Evolutionary conservation across 208 protist species (phyloP).

Genomic region (Crithidia thermophila): DNA sequence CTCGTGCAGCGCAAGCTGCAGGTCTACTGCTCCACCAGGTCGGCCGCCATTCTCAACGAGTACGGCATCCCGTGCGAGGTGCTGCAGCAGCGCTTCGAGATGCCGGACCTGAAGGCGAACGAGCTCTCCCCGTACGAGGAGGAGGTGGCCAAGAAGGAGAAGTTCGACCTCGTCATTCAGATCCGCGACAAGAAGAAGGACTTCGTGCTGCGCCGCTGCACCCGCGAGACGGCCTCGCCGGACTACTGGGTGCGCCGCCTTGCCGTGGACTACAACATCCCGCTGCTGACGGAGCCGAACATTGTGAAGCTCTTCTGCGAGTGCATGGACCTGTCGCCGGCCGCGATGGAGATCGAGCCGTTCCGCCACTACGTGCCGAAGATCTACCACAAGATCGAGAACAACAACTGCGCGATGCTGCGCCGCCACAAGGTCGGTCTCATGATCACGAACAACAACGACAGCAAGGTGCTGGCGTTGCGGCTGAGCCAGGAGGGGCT

Average conservation of each 20-base stretch:
- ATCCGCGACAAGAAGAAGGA: conserved; percentile 85
- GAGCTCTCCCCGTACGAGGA: conserved; percentile 39
- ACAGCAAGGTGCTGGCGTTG: conserved; percentile 88
- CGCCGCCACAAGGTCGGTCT: conserved; percentile 88
- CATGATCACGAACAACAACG: conserved; percentile 90
- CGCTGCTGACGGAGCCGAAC: conserved; percentile 88
- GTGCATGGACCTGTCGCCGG: conserved; percentile 42
- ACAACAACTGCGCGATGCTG: conserved; percentile 90
- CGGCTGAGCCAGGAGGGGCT: conserved; percentile 79
- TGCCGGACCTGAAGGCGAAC: conserved; percentile 6
- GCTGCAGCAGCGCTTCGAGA: conserved; percentile 48
- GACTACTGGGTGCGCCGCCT: conserved; percentile 91
- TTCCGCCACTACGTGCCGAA: conserved; percentile 88
- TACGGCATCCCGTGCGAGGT: conserved; percentile 77
- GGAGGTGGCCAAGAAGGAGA: conserved; percentile 60
- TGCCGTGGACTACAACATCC: conserved; percentile 92
- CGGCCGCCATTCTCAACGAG: conserved; percentile 77
- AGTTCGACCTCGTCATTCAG: conserved; percentile 91
- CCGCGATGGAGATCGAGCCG: conserved; percentile 76
- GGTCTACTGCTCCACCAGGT: conserved; percentile 78
- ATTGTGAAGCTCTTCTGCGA: conserved; percentile 84
- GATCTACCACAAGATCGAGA: conserved; percentile 90
- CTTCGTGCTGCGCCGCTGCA: conserved; percentile 82
- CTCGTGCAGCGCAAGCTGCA: conserved; percentile 40
- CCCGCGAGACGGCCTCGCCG: conserved; percentile 57